Conservation (phyloP, 1,284 basidiomycete species). For the Ganoderma sinense region DNA sequence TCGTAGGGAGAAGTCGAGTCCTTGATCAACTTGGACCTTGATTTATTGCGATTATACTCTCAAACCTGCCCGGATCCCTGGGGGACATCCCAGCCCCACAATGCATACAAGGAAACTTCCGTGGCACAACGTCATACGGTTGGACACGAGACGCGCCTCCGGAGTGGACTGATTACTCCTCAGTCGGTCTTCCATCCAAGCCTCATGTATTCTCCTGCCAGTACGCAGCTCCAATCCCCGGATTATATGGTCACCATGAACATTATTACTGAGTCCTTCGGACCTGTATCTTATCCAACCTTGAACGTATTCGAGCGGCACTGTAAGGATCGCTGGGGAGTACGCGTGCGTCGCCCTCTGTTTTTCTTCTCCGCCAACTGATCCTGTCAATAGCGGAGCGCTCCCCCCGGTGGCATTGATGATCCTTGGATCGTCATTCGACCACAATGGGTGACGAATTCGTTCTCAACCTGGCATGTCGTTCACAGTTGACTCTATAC, state of each 20-base stretch:
- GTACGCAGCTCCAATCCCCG: neutral
- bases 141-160: neutral
- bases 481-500: neutral
- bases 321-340: neutral
- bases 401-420: neutral
- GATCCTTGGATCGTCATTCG: neutral
- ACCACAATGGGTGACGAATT: neutral
- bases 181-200: neutral
- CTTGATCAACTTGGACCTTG: neutral
- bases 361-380: neutral
- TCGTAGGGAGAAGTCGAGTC: neutral
- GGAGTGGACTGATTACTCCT: neutral
- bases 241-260: neutral
- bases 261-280: neutral
- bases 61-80: neutral
- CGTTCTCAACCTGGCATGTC: neutral
- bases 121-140: neutral
- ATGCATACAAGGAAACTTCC: neutral
- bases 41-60: neutral
- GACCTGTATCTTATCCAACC: neutral
- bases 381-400: neutral
- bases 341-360: neutral
- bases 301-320: neutral
- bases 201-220: neutral
- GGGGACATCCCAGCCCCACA: neutral